Base-by-base conservation (phyloP, 129 eudicot species). In the Escallonia rubra region DNA sequence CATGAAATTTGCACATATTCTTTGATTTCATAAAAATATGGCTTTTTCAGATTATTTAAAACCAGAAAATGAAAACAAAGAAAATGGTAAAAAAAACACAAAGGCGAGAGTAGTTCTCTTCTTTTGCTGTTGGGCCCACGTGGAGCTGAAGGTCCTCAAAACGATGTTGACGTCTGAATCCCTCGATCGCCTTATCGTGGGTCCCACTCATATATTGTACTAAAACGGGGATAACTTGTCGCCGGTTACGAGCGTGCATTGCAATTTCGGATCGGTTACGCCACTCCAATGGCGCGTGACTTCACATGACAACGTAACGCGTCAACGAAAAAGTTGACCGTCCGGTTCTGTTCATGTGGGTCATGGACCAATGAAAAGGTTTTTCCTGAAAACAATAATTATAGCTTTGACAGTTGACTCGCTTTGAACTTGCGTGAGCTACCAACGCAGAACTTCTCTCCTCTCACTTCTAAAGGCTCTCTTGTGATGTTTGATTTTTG, bases 161-260 rank as follows among this genome's bases (percentile, higher is more conserved):
- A 43, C 77, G 80, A 81, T 70, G 78, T 77, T 81, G 83, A 81
- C 86, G 83, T 77, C 72, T 81, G 83, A 81, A 69, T 73, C 86
- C 72, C 66, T 73, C 73, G 80, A 73, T 81, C 82, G 53, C 82
- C 80, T 64, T 77, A 65, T 57, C 4, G 49, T 40, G 74, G 82
- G 86, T 11, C 49, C 82, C 80, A 65, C 8, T 63, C 12, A 43
- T 43, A 65, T 61, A 61, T 59, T 64, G 51, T 69, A 52, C 59
- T 45, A 54, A 38, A 45, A 44, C 66, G 46, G 8, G 6, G 47
- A 7, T 15, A 15, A 52, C 7, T 6, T 58, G 2, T 60, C 59
- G 42, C 64, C 9, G 14, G 16, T 15, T 10, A 0, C 16, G 74
- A 69, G 67, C 72, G 81, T 75, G 80, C 14, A 41, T 8, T 15